phyloP scores from a whole-genome alignment of 176 grass and related monocot species.

The Oryza officinalis region DNA sequence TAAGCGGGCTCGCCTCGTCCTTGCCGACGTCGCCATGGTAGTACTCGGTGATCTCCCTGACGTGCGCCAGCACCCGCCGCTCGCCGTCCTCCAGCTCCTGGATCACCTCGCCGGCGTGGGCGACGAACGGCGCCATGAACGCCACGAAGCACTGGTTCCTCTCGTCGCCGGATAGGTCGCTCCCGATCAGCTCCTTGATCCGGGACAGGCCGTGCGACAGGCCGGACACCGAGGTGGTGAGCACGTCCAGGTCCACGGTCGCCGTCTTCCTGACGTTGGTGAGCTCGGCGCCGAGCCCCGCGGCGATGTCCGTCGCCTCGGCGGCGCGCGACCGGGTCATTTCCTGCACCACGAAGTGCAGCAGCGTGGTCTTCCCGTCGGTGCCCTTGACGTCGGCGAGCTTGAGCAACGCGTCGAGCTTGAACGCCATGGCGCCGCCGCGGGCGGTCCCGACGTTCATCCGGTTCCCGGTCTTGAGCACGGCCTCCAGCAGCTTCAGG shows the following conservation, averaged over 20 bases:
- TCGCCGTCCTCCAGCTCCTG: slow-evolving; percentile 73
- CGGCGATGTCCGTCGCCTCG: slow-evolving; percentile 55
- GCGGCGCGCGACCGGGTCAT: slow-evolving; percentile 60
- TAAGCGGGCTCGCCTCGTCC: slow-evolving; percentile 80
- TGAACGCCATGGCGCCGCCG: slow-evolving; percentile 93
- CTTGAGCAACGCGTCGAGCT: slow-evolving; percentile 89
- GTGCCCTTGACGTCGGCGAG: slow-evolving; percentile 95
- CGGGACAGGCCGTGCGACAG: slow-evolving; percentile 60
- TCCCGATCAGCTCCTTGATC: slow-evolving; percentile 56
- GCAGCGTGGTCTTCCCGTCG: slow-evolving; percentile 88
- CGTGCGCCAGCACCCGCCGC: slow-evolving; percentile 65
- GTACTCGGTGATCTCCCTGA: slow-evolving; percentile 88
- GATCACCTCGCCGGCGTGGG: slow-evolving; percentile 59
- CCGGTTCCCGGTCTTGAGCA: slow-evolving; percentile 95
- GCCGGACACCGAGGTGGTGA: slow-evolving; percentile 66
- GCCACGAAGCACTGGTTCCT: slow-evolving; percentile 48
- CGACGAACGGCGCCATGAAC: slow-evolving; percentile 58
- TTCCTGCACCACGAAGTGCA: slow-evolving; percentile 93
- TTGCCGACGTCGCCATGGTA: slow-evolving; percentile 89
- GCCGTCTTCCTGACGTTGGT: slow-evolving; percentile 81
- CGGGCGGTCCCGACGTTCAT: slow-evolving; percentile 91
- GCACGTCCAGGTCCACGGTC: slow-evolving; percentile 78
- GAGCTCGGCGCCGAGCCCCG: slow-evolving; percentile 74
- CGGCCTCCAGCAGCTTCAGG: slow-evolving; percentile 92
- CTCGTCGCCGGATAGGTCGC: slow-evolving; percentile 29